Base-by-base conservation (phyloP, 2,329 filamentous ascomycete species). In the Sarocladium kiliense region DNA sequence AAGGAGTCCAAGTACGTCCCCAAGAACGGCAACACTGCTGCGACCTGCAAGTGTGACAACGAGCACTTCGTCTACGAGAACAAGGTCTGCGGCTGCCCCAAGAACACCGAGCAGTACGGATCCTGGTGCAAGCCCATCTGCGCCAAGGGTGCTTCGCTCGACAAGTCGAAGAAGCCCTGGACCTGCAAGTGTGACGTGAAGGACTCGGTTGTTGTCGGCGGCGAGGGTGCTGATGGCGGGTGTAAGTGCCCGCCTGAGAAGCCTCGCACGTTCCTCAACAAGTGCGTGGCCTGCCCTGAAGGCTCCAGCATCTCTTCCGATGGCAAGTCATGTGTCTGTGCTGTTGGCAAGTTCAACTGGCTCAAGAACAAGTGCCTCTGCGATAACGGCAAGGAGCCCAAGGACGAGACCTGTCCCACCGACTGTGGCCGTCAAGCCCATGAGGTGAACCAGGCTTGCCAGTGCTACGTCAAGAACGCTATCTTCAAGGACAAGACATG, bases 401-500 rank as follows among this genome's bases (percentile, higher is more conserved):
- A 30, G 19, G 44, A n/a, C 44, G 19, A 23, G 5, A 49, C 27
- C 11, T 49, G 44, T 25, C 23, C 6, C 3, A 3, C 25, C 23
- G 19, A 49, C 44, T 49, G 44, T 18, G 44, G 44, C 11, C 23
- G 16, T 25, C 25, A 5, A n/a, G 25, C 26, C 6, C 23, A 7
- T 4, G 44, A 30, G 11, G 16, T 3, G 23, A 10, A 11, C 23
- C 23, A 19, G 11, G 44, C 32, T n/a, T 49, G 44, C 44, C 3
- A 49, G 44, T 49, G 44, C 19, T 5, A 49, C 12, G 9, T 49
- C 26, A 32, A 49, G 25, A 27, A 49, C 26, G 44, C 44, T 19
- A 27, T 49, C 23, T 49, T 49, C 44, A 49, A 49, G 44, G 44
- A 49, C 12, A 49, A 49, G 44, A 4, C 25, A 14, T 49, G 44